Evolutionary conservation across 2,329 filamentous ascomycete genomes (phyloP).

Genomic region (Fusarium sp.): DNA sequence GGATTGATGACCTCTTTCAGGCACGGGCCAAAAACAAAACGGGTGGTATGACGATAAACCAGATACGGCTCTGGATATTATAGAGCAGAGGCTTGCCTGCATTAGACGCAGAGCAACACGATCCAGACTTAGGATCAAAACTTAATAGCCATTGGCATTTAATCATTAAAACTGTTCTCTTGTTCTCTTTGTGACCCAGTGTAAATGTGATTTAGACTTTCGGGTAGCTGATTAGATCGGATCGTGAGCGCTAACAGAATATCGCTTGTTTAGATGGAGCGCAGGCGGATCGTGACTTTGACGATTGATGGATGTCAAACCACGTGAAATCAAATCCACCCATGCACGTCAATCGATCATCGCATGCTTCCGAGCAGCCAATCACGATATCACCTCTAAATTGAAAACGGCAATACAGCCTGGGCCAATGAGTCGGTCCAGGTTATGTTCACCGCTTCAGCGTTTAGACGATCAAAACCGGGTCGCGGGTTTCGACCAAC

Average conservation of each 20-base stretch:
- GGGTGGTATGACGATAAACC: conserved; percentile 31
- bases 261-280: conserved; percentile 6
- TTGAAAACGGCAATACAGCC: conserved; percentile 43
- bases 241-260: conserved; percentile 13
- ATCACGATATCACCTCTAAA: conserved; percentile 26
- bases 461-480: conserved; percentile 7
- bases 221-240: neutral
- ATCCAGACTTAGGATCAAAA: conserved; percentile 31
- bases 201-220: conserved; percentile 17
- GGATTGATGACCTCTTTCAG: conserved; percentile 16
- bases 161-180: conserved; percentile 1
- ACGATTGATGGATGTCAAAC: conserved; percentile 5
- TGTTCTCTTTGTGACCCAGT: neutral
- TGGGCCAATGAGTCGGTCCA: conserved; percentile 2
- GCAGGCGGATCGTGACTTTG: conserved; percentile 20
- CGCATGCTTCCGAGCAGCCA: conserved; percentile 29
- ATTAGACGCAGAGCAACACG: conserved; percentile 24
- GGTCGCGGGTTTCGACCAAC: conserved; percentile 8
- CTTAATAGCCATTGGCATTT: conserved; percentile 29
- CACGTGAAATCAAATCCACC: conserved; percentile 20
- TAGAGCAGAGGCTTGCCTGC: conserved; percentile 30
- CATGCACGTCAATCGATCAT: conserved; percentile 34
- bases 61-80: conserved; percentile 38
- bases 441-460: conserved; percentile 35
- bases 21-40: conserved; percentile 17